A percentile compares a stretch with the other conserved stretches of the same genome.
phyloP scores from a whole-genome alignment of 768 basidiomycete genomes.

The Antrodiella citrinella region DNA sequence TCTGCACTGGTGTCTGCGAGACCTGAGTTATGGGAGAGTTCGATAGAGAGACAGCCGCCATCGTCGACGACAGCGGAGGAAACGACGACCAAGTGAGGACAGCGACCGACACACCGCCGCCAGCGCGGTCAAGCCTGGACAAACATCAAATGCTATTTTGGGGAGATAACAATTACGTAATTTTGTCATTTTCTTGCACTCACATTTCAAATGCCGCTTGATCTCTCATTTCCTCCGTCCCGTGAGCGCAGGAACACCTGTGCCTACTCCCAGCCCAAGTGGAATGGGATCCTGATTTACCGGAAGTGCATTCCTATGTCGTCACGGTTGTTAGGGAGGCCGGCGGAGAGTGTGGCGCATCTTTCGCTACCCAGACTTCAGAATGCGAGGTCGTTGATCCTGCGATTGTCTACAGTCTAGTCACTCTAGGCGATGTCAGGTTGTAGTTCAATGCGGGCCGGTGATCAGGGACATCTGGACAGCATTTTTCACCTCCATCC shows the following conservation, averaged over 20 bases:
- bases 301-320: too few relatives aligned
- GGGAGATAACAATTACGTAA: background rate
- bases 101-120: background rate
- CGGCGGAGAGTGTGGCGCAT: too few relatives aligned
- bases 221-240: too few relatives aligned
- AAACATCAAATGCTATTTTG: background rate
- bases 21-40: conserved; percentile 43
- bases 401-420: too few relatives aligned
- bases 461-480: background rate
- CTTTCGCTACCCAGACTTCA: too few relatives aligned
- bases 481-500: background rate
- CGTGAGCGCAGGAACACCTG: too few relatives aligned
- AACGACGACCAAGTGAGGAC: background rate
- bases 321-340: too few relatives aligned
- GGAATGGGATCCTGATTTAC: too few relatives aligned
- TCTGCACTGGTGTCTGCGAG: conserved; percentile 53
- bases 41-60: conserved; percentile 19
- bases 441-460: too few relatives aligned
- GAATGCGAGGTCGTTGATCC: too few relatives aligned
- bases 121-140: background rate
- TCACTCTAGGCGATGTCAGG: too few relatives aligned
- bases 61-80: conserved; percentile 1
- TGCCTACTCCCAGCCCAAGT: too few relatives aligned
- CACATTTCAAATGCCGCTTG: background rate
- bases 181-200: background rate